Percentiles rank a stretch among this genome's conserved stretches.
phyloP scores from a whole-genome alignment of 164 flowering plant genomes.

The Vitis rotundifolia region DNA sequence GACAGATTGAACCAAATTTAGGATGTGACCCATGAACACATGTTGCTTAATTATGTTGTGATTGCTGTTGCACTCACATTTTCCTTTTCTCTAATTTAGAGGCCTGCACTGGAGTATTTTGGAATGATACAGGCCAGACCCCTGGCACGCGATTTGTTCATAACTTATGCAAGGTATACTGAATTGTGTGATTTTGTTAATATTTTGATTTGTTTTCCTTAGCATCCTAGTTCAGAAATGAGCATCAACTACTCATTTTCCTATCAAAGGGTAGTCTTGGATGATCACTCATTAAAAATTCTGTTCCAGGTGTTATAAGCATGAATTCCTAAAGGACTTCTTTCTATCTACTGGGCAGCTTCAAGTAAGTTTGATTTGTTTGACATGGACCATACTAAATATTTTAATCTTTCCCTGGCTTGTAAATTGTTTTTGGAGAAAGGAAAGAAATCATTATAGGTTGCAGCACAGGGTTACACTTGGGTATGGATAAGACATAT shows the following conservation, averaged over 20 bases:
- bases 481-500: no score
- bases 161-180: constrained; percentile 68
- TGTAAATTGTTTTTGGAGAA: neutral
- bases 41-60: neutral
- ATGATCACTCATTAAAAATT: constrained; percentile 11
- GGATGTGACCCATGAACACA: no score
- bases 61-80: neutral
- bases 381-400: neutral
- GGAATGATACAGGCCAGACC: constrained; percentile 80
- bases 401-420: neutral
- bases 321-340: constrained; percentile 86
- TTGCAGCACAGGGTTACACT: neutral
- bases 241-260: no score
- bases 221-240: neutral
- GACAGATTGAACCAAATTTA: neutral
- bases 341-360: constrained; percentile 83
- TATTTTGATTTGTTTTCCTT: neutral
- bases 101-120: constrained; percentile 75
- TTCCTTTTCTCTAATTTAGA: constrained; percentile 43
- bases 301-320: constrained; percentile 72
- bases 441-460: neutral
- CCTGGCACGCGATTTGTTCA: constrained; percentile 78
- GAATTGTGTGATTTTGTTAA: neutral
- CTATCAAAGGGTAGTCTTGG: no score
- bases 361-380: constrained; percentile 53